These are phyloP conservation scores for Iberis pinnata DNA, from an alignment of 345 rosid species.

Conservation along the genomic window DNA sequence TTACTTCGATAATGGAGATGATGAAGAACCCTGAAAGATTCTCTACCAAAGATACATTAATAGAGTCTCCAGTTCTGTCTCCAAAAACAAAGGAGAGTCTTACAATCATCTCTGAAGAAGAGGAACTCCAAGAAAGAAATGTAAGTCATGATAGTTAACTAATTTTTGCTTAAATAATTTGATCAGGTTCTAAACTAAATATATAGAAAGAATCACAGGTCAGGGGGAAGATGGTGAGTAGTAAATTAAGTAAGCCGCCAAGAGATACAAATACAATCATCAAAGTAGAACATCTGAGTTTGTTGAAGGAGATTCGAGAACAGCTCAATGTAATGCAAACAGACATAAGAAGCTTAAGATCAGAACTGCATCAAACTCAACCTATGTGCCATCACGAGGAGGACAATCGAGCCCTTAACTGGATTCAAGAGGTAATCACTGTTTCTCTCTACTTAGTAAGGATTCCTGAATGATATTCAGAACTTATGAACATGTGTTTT, in stretches of 20 bases:
- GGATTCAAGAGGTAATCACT: slow-evolving; percentile 21
- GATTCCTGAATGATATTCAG: not conserved
- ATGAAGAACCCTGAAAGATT: slow-evolving; percentile 25
- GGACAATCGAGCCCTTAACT: slow-evolving; percentile 36
- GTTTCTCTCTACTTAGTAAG: slow-evolving; percentile 4
- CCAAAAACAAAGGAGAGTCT: slow-evolving; percentile 29
- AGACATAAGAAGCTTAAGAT: slow-evolving; percentile 45
- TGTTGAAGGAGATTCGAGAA: slow-evolving; percentile 57
- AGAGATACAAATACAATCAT: slow-evolving; percentile 30
- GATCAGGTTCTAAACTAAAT: slow-evolving; percentile 16
- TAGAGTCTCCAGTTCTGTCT: slow-evolving; percentile 5
- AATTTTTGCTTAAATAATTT: not conserved
- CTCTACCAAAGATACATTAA: slow-evolving; percentile 17
- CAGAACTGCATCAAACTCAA: slow-evolving; percentile 29
- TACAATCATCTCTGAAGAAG: slow-evolving; percentile 34
- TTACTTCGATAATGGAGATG: slow-evolving; percentile 24
- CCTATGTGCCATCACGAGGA: slow-evolving; percentile 33
- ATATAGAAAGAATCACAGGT: slow-evolving; percentile 19
- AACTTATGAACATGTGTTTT: not conserved
- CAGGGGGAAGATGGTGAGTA: slow-evolving; percentile 36
- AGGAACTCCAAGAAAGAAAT: slow-evolving; percentile 23
- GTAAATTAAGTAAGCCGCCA: slow-evolving; percentile 34
- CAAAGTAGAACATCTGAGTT: slow-evolving; percentile 36
- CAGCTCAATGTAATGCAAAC: slow-evolving; percentile 56
- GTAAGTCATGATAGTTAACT: slow-evolving; percentile 12